Evolutionary conservation across 2,329 filamentous ascomycete genomes (phyloP).

Genomic region (Sporothrix globosa): DNA sequence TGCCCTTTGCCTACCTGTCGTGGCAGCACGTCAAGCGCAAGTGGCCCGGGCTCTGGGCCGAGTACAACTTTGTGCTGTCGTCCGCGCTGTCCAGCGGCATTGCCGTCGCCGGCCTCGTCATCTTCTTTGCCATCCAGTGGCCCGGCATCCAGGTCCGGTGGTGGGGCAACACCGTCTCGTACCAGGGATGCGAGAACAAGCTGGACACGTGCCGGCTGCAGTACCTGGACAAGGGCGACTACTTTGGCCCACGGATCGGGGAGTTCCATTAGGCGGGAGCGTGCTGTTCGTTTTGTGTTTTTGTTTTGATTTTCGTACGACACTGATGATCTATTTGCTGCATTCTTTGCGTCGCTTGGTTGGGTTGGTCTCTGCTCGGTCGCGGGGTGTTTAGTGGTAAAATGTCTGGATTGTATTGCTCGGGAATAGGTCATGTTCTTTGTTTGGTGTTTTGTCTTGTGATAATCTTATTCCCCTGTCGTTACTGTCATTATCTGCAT

Average conservation of each 20-base stretch:
- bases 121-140: slow-evolving; percentile 58
- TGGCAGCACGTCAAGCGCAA: slow-evolving; percentile 49
- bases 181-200: slow-evolving; percentile 37
- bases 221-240: slow-evolving; percentile 34
- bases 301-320: not conserved
- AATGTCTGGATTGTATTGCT: not conserved
- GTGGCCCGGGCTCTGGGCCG: slow-evolving; percentile 39
- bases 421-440: not conserved
- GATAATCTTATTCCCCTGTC: not conserved
- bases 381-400: too few relatives aligned
- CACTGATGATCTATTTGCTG: not conserved
- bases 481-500: not conserved
- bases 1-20: slow-evolving; percentile 48
- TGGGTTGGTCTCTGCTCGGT: not conserved
- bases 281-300: not conserved
- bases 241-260: slow-evolving; percentile 34
- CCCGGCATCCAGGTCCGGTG: slow-evolving; percentile 49
- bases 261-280: slow-evolving; percentile 26
- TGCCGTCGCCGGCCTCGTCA: slow-evolving; percentile 55
- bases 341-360: not conserved
- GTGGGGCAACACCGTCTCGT: slow-evolving; percentile 52
- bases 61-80: slow-evolving; percentile 53
- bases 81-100: slow-evolving; percentile 56
- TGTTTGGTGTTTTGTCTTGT: not conserved
- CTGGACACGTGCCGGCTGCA: slow-evolving; percentile 35